A percentile compares a stretch with the other conserved stretches of the same genome.
These are phyloP conservation scores for Emmonsia crescens DNA, from an alignment of 2,329 filamentous ascomycete species.

Conservation along the genomic window DNA sequence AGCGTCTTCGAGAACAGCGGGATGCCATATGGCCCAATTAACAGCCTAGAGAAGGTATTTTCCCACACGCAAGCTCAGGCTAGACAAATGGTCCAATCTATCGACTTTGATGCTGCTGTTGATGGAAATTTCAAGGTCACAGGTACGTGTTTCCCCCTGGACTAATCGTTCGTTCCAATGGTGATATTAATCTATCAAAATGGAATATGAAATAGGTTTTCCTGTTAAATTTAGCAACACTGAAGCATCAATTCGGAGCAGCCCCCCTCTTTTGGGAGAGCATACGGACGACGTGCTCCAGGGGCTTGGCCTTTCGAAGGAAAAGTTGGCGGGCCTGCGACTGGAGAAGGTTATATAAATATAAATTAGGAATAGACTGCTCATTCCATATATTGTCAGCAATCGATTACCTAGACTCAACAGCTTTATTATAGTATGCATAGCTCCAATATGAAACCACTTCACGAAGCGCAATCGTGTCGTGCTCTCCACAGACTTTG, in stretches of 20 bases:
- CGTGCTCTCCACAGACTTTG: too few species aligned
- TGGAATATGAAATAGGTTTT: slow-evolving; percentile 5
- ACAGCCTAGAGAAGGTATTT: slow-evolving; percentile 36
- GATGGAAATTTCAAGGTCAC: slow-evolving; percentile 20
- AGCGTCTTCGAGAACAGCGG: slow-evolving; percentile 32
- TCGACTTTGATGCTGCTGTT: slow-evolving; percentile 16
- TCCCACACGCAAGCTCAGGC: slow-evolving; percentile 35
- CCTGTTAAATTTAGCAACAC: slow-evolving; percentile 28
- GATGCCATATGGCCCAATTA: slow-evolving; percentile 39
- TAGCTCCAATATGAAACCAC: neutral
- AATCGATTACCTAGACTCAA: neutral
- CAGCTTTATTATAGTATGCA: neutral
- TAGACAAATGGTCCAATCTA: slow-evolving; percentile 27
- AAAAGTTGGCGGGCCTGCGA: slow-evolving; percentile 14
- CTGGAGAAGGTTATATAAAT: slow-evolving; percentile 6
- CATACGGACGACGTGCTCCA: slow-evolving; percentile 21
- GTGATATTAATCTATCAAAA: neutral
- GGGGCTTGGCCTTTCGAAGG: slow-evolving; percentile 16
- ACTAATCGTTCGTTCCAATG: neutral
- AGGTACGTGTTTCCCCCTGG: slow-evolving; percentile 12
- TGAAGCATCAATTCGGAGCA: slow-evolving; percentile 14
- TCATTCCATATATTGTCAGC: neutral
- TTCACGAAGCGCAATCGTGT: too few species aligned
- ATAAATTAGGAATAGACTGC: neutral
- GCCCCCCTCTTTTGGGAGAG: slow-evolving; percentile 22